Percentiles rank a stretch among this genome's conserved stretches.
These are phyloP conservation scores for Curvularia spicifera DNA, from an alignment of 2,329 filamentous ascomycete genomes.

Conservation along the genomic window DNA sequence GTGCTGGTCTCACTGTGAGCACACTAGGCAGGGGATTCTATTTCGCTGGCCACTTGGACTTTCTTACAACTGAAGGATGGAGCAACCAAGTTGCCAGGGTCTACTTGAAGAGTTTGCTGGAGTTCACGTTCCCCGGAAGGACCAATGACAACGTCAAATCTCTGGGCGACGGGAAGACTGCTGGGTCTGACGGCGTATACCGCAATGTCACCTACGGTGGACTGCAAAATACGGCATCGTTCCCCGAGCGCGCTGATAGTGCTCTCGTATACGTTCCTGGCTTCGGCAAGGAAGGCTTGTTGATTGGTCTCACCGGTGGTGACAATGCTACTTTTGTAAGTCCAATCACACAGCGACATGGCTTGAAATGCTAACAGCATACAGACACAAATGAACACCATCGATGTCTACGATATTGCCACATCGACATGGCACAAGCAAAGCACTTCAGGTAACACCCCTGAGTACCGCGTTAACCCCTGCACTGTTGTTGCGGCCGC, in stretches of 20 bases:
- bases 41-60: slow-evolving; percentile 78
- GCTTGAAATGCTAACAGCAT: slow-evolving; percentile 14
- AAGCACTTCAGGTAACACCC: slow-evolving; percentile 65
- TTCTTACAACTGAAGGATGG: slow-evolving; percentile 69
- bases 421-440: slow-evolving; percentile 76
- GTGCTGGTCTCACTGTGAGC: slow-evolving; percentile 73
- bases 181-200: slow-evolving; percentile 68
- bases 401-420: slow-evolving; percentile 82
- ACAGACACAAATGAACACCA: slow-evolving; percentile 70
- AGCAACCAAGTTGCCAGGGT: slow-evolving; percentile 67
- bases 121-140: slow-evolving; percentile 76
- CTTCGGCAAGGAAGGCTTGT: slow-evolving; percentile 74
- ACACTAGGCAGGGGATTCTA: slow-evolving; percentile 76
- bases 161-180: slow-evolving; percentile 61
- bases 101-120: slow-evolving; percentile 75
- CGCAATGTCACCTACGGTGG: slow-evolving; percentile 77
- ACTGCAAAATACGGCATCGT: slow-evolving; percentile 68
- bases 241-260: slow-evolving; percentile 76
- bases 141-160: slow-evolving; percentile 67
- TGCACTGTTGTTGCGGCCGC: slow-evolving; percentile 78
- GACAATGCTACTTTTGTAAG: slow-evolving; percentile 69
- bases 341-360: not conserved
- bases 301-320: slow-evolving; percentile 80
- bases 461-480: slow-evolving; percentile 66
- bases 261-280: slow-evolving; percentile 77